Evolutionary conservation across 306 rosid genomes (phyloP), one percentile per base, ranked within the genome.

Genomic region (Begonia loranthoides): DNA sequence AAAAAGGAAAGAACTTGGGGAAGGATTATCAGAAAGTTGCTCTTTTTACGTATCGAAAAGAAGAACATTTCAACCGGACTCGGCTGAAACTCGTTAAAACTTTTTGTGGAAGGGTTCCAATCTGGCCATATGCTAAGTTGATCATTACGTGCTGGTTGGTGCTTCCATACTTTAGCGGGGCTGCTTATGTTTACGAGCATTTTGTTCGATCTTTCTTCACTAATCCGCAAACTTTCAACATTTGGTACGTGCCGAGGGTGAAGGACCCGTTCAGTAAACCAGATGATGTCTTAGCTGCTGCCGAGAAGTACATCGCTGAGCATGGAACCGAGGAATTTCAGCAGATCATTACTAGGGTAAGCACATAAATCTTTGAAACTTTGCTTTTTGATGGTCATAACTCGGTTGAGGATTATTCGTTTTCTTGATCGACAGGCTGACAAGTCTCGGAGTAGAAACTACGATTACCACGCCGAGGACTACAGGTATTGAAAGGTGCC

Each of bases 91-190:
- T 61, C 49, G 45, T 22, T 58, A 51, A 3, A 60, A 1, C 9
- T 52, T 10, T 45, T 6, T 70, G 39, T 79, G 59, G 55, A 66
- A 92, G 99, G 99, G 67, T 92, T 61, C 99, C 94, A 4, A 63
- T 92, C 61, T 92, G 99, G 99, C 82, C 99, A 24, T 86, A 86
- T 74, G 89, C 84, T 38, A 92, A 80, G 84, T 75, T 92, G 67
- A 80, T 86, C 52, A 34, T 56, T 46, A 80, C 82, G 38, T 76
- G 84, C 72, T 92, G 99, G 99, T 69, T 92, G 89, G 99, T 83
- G 58, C 72, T 92, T 52, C 99, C 99, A 9, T 78, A 80, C 80
- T 86, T 87, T 50, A 78, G 79, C 15, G 99, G 99, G 22, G 96
- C 99, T 46, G 93, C 99, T 43, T 86, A 76, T 47, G 93, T 92